phyloP scores from a whole-genome alignment of 1,284 basidiomycete species.

The Trichosporon coremiiforme region DNA sequence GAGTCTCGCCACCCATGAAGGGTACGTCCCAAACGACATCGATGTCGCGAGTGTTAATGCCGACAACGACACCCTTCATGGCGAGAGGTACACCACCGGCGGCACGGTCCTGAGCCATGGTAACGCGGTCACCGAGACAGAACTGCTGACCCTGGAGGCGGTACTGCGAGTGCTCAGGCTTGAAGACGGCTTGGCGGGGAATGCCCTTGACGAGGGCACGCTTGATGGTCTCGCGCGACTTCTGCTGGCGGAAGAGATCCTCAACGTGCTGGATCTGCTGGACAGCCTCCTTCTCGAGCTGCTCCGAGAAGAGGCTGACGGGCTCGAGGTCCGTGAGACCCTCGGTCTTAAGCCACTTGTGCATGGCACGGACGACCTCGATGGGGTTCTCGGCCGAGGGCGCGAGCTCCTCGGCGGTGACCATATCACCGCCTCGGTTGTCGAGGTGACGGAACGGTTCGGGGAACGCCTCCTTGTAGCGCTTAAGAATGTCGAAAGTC shows the following conservation, averaged over 20 bases:
- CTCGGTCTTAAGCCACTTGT: constrained; percentile 81
- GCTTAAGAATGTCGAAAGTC: constrained; percentile 74
- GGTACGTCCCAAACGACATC: constrained; percentile 97
- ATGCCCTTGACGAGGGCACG: constrained; percentile 87
- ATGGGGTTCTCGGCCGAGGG: constrained; percentile 66
- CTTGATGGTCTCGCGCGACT: constrained; percentile 70
- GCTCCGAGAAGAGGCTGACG: constrained; percentile 88
- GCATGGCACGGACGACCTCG: constrained; percentile 71
- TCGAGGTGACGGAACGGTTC: constrained; percentile 76
- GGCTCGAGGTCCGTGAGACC: constrained; percentile 89
- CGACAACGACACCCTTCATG: constrained; percentile 91
- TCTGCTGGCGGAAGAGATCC: constrained; percentile 66
- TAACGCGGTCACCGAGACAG: constrained; percentile 88
- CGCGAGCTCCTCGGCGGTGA: constrained; percentile 73
- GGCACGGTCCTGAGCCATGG: constrained; percentile 86
- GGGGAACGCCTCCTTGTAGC: constrained; percentile 81
- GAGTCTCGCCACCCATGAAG: constrained; percentile 88
- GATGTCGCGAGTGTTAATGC: constrained; percentile 79
- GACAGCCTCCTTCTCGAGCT: constrained; percentile 73
- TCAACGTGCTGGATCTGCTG: constrained; percentile 58
- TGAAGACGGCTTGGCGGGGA: constrained; percentile 90
- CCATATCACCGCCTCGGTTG: constrained; percentile 71
- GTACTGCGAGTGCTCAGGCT: constrained; percentile 87
- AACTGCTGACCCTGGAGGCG: constrained; percentile 91
- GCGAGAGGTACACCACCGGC: constrained; percentile 85